These are phyloP conservation scores for Magnusiomyces sp. DNA, from an alignment of 1,139 yeast genomes.

Conservation along the genomic window DNA sequence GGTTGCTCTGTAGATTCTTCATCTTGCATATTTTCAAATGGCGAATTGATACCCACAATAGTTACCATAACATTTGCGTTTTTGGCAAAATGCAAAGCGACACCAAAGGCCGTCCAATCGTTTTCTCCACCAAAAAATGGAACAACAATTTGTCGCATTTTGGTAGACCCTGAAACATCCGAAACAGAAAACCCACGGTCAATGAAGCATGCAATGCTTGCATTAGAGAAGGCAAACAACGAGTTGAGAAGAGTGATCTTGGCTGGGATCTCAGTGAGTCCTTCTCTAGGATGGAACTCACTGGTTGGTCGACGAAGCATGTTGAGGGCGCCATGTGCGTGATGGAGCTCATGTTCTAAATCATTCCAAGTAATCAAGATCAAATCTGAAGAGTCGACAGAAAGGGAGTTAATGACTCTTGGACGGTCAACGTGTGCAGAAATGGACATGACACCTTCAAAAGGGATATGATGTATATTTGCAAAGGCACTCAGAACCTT, in stretches of 20 bases:
- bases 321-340: slow-evolving; percentile 7
- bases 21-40: too few relatives aligned
- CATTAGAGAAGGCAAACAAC: slow-evolving; percentile 8
- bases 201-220: slow-evolving; percentile 12
- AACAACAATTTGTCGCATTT: slow-evolving; percentile 9
- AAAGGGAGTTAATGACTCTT: slow-evolving; percentile 20
- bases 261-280: slow-evolving; percentile 9
- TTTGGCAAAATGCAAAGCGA: slow-evolving; percentile 12
- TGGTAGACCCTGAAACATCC: too few relatives aligned
- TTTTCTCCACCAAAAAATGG: slow-evolving; percentile 12
- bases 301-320: slow-evolving; percentile 4
- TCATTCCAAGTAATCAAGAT: slow-evolving; percentile 19
- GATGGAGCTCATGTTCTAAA: slow-evolving; percentile 6
- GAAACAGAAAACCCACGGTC: slow-evolving; percentile 16
- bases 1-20: too few relatives aligned
- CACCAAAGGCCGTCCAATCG: slow-evolving; percentile 12
- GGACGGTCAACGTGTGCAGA: slow-evolving; percentile 39
- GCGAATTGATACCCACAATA: too few relatives aligned
- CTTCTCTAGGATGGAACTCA: slow-evolving; percentile 8
- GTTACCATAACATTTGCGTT: slow-evolving; percentile 11
- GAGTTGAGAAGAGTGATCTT: slow-evolving; percentile 13
- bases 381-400: slow-evolving; percentile 14
- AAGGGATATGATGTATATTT: slow-evolving; percentile 42
- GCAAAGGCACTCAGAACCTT: slow-evolving; percentile 48
- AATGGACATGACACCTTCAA: slow-evolving; percentile 45